Base-by-base conservation (phyloP, 1,139 yeast species). In the Yamadazyma conglobata region DNA sequence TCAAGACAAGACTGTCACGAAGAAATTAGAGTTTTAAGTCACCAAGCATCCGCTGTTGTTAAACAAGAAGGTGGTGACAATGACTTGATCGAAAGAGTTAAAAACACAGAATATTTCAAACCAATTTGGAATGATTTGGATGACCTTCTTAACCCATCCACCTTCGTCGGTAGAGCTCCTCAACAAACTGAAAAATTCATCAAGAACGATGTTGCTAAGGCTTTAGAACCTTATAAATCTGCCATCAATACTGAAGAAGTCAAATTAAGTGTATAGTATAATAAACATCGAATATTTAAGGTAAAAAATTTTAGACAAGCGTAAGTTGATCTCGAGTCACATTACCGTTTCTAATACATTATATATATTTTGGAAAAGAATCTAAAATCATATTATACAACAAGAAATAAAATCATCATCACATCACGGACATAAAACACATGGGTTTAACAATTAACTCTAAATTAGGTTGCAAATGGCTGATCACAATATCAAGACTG, bases 1-100 rank as follows among this genome's bases (percentile, higher is more conserved):
- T 88, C 95, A 16, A 84, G 99, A 74, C 99, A 91, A 71, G 96
- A 88, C 36, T 91, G 96, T 56, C 99, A 91, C 64, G 99, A 91
- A 70, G 85, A 86, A 64, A 89, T 91, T 60, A 81, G 99, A 64
- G 98, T 91, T 24, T 73, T 91, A 41, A 86, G 96, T 22, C 98
- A 91, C 60, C 93, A 91, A 67, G 98, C 98, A 18, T 89, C 95
- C 43, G 91, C 88, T 34, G 96, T 89, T 39, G 98, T 91, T 34
- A 91, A 91, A 64, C 96, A 89, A 61, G 84, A 91, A 66, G 99
- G 99, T 63, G 97, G 97, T 42, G 99, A 91, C 58, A 91, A 91
- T 52, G 98, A 91, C 59, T 75, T 91, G 56, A 91, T 91, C 47
- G 95, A 89, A 58, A 78, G 98, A 55, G 72, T 91, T 52, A 78